Percentiles rank a stretch among this genome's conserved stretches.
Evolutionary conservation across 163 green algal species (phyloP).

Genomic region (Chlorella variabilis): DNA sequence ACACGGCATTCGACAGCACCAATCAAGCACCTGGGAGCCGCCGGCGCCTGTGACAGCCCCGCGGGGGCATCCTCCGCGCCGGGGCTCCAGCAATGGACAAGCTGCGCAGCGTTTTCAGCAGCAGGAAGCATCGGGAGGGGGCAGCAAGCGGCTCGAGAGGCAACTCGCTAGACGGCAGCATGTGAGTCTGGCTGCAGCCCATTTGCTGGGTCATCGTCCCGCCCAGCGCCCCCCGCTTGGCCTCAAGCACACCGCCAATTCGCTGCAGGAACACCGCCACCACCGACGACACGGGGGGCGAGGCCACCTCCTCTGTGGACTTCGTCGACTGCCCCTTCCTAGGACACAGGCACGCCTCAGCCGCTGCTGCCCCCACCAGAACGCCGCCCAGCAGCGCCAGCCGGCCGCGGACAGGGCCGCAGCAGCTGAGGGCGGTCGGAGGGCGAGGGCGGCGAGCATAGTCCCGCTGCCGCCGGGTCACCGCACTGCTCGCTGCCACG

Average conservation of each 20-base stretch:
- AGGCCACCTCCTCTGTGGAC: slow-evolving; percentile 3
- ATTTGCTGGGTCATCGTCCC: too few relatives aligned
- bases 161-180: not conserved
- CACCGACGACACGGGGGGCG: slow-evolving; percentile 12
- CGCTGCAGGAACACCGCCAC: slow-evolving; percentile 28
- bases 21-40: too few relatives aligned
- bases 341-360: slow-evolving; percentile 18
- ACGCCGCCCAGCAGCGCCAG: too few relatives aligned
- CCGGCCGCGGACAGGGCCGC: not conserved
- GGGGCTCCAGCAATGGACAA: too few relatives aligned
- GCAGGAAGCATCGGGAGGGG: not conserved
- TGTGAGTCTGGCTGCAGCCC: slow-evolving; percentile 4
- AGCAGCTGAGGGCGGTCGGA: not conserved
- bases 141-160: too few relatives aligned
- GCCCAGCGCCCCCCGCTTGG: too few relatives aligned
- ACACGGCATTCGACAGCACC: too few relatives aligned
- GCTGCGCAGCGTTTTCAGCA: slow-evolving; percentile 13
- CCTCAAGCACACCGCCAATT: too few relatives aligned
- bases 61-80: too few relatives aligned
- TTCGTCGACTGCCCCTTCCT: slow-evolving; percentile 44
- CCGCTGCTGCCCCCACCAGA: not conserved
- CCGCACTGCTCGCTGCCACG: not conserved
- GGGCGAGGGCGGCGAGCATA: not conserved
- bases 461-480: too few relatives aligned
- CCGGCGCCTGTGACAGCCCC: too few relatives aligned